These are phyloP conservation scores for Tilletia walkeri DNA, from an alignment of 1,284 basidiomycete genomes.

Conservation along the genomic window DNA sequence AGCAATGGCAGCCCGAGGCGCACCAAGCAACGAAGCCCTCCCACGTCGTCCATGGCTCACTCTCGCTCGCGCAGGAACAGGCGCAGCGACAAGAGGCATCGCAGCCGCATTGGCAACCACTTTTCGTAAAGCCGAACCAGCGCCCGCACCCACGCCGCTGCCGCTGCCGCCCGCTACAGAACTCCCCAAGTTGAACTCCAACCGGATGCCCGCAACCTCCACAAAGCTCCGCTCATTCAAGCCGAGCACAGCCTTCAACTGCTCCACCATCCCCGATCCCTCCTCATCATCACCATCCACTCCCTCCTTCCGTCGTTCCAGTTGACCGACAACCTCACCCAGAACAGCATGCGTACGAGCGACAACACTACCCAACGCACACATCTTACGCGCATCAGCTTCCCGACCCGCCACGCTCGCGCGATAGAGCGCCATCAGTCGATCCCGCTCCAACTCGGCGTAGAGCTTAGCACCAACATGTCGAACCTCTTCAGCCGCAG, in stretches of 20 bases:
- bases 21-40: not conserved
- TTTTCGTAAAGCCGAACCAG: too few species aligned
- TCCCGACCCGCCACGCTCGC: not conserved
- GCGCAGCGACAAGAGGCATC: not conserved
- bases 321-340: not conserved
- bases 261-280: not conserved
- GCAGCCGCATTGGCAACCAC: not conserved
- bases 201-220: not conserved
- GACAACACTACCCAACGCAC: not conserved
- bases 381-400: not conserved
- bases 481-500: constrained; percentile 67
- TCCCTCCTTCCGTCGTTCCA: not conserved
- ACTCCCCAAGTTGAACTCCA: not conserved
- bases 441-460: constrained; percentile 60
- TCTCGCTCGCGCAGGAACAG: too few species aligned
- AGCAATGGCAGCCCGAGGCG: not conserved
- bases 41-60: not conserved
- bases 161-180: not conserved
- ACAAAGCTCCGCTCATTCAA: not conserved
- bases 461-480: constrained; percentile 68
- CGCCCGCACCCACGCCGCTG: too few species aligned
- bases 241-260: not conserved
- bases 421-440: not conserved
- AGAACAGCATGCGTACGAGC: not conserved
- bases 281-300: not conserved